Conservation (phyloP, 768 basidiomycete genomes). For the Tylopilus vinaceipallidus region DNA sequence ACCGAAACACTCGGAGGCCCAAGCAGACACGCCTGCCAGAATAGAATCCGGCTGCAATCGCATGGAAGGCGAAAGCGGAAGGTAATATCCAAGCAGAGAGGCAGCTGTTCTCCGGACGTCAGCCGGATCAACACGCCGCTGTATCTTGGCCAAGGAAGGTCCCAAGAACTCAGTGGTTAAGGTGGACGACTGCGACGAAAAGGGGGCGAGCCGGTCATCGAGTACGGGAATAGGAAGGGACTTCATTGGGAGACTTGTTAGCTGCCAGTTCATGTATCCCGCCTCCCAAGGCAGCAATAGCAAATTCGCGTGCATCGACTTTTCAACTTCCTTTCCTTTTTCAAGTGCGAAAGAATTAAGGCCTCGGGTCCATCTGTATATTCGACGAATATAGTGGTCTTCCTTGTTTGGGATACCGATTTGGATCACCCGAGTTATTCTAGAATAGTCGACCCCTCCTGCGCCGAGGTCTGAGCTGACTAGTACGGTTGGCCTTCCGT, state of each 20-base stretch:
- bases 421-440: conserved; percentile 87
- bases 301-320: conserved; percentile 54
- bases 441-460: conserved; percentile 86
- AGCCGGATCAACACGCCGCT: conserved; percentile 41
- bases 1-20: conserved; percentile 41
- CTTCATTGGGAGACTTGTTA: conserved; percentile 70
- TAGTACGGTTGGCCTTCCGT: conserved; percentile 54
- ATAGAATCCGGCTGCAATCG: conserved; percentile 43
- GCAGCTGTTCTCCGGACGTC: conserved; percentile 61
- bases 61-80: conserved; percentile 48
- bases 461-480: conserved; percentile 89
- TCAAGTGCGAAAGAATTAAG: conserved; percentile 42
- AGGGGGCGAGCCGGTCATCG: conserved; percentile 10
- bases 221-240: conserved; percentile 38
- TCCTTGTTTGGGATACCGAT: conserved; percentile 71
- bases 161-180: conserved; percentile 26
- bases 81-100: conserved; percentile 72
- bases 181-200: conserved; percentile 10
- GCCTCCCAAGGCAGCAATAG: conserved; percentile 79
- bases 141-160: conserved; percentile 30
- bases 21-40: conserved; percentile 56
- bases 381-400: conserved; percentile 82
- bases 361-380: conserved; percentile 82
- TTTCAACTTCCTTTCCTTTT: background rate
- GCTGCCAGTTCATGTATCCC: conserved; percentile 58